Evolutionary conservation across 78 protist genomes (phyloP), one percentile per base, ranked within the genome.

Genomic region (Dictyostelium firmibasis): DNA sequence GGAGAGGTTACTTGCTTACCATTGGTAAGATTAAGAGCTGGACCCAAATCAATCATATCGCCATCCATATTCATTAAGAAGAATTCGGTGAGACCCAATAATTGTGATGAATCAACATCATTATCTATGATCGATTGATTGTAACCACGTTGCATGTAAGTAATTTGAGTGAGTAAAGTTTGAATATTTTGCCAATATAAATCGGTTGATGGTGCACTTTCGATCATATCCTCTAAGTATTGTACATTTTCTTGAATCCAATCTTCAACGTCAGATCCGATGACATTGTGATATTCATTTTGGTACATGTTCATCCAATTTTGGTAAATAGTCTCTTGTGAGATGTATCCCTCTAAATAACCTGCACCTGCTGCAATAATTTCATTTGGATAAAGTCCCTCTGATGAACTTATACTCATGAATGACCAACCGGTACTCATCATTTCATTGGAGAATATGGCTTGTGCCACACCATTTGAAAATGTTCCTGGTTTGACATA

Each of bases 331-430:
- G 69, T 91, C 10, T 70, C 69, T 36, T 72, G 35, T 5, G 96
- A 78, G 35, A 96, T 69, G 4, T 31, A 53, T 38, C 98, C 98
- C 75, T 96, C 98, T 67, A 96, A 27, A 44, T 62, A 93, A 27
- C 98, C 98, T 27, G 96, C 98, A 50, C 94, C 98, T 14, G 91
- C 81, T 11, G 86, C 92, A 33, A 93, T 93, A 8, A 35, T 38
- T 0, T 23, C 20, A 50, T 96, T 95, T 36, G 78, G 25, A 86
- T 50, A 79, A 8, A 43, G 25, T 1, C 81, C 35, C 5, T 76
- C 47, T 33, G 44, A 38, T 25, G 97, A 69, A 16, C 20, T 16
- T 43, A 95, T n/a, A 20, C 82, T 72, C 7, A 95, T 2, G 64
- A 72, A 86, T 14, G 83, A 83, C 96, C 96, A 94, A 67, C 96